phyloP scores from a whole-genome alignment of 2,329 filamentous ascomycete species.

The Claviceps capensis region DNA sequence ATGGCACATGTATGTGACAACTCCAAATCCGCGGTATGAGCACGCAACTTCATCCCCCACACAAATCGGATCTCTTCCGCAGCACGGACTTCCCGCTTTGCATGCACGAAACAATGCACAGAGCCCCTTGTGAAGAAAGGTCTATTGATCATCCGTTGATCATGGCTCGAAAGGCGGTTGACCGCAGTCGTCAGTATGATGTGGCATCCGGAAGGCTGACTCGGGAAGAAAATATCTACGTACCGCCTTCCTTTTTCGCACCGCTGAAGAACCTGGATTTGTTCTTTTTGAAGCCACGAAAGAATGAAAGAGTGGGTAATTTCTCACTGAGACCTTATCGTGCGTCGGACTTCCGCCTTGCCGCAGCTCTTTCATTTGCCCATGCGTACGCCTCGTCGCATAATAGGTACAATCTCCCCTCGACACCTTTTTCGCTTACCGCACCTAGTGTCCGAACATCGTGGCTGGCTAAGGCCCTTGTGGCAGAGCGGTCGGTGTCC shows the following conservation, averaged over 20 bases:
- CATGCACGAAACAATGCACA: neutral
- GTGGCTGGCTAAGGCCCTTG: neutral
- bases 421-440: neutral
- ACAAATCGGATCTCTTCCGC: no score
- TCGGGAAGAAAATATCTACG: neutral
- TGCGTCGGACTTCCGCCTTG: neutral
- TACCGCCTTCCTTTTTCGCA: neutral
- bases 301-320: neutral
- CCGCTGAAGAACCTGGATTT: neutral
- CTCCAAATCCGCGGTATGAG: no score
- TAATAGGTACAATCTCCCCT: no score
- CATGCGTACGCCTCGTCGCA: no score
- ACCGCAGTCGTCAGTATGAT: neutral
- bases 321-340: neutral
- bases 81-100: no score
- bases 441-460: neutral
- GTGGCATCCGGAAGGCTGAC: neutral
- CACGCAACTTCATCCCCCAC: no score
- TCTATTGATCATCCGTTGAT: neutral
- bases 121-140: neutral
- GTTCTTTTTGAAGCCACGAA: neutral
- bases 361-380: neutral
- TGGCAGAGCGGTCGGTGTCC: neutral
- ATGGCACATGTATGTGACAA: no score
- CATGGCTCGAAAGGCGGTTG: neutral